These are phyloP conservation scores for Haematococcus lacustris DNA, from an alignment of 139 green algal genomes.

Conservation along the genomic window DNA sequence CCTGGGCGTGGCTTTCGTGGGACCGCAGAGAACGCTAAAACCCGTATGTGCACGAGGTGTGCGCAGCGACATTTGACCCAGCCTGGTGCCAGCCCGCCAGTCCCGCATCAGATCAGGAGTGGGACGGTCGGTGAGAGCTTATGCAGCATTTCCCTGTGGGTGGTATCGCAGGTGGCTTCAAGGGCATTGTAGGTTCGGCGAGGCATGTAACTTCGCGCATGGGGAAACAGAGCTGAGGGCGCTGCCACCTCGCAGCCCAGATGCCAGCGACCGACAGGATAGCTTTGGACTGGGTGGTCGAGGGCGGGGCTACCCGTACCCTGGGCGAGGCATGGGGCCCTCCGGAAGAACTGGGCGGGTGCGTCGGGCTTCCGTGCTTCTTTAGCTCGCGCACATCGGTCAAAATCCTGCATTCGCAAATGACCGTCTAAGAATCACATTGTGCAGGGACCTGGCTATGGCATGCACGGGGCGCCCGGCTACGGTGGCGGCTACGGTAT, in stretches of 20 bases:
- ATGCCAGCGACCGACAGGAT: no score
- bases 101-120: no score
- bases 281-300: no score
- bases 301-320: slow-evolving; percentile 17
- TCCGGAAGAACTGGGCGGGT: slow-evolving; percentile 15
- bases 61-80: neutral
- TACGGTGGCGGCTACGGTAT: slow-evolving; percentile 11
- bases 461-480: slow-evolving; percentile 1
- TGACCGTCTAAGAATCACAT: no score
- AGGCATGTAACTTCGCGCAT: slow-evolving; percentile 93
- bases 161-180: slow-evolving; percentile 60
- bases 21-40: slow-evolving; percentile 79
- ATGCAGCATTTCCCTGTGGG: no score
- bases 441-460: no score
- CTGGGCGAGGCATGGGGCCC: slow-evolving; percentile 15
- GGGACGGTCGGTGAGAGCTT: no score
- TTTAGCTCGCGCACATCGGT: no score
- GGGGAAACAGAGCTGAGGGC: slow-evolving; percentile 80
- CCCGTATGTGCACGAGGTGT: slow-evolving; percentile 77
- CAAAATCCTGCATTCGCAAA: no score
- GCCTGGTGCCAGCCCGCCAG: neutral
- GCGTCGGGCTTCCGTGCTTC: no score
- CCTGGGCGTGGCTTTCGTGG: slow-evolving; percentile 75
- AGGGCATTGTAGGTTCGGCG: slow-evolving; percentile 85
- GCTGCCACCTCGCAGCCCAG: no score